phyloP scores from a whole-genome alignment of 2,329 filamentous ascomycete species.

The Colletotrichum chlorophyti region DNA sequence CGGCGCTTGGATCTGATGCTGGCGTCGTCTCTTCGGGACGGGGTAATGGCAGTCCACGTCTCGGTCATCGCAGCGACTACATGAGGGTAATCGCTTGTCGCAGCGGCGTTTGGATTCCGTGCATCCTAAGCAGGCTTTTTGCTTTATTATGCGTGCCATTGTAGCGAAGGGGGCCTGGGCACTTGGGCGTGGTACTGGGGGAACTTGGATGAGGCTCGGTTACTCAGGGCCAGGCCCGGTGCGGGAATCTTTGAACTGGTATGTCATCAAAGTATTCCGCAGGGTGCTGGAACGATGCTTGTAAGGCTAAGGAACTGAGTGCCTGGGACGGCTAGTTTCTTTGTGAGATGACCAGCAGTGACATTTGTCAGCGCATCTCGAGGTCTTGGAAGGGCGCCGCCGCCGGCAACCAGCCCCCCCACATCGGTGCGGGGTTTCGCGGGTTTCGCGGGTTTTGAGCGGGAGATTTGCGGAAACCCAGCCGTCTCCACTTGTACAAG shows the following conservation, averaged over 20 bases:
- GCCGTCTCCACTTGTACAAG: too few relatives aligned
- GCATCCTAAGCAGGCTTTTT: slow-evolving; percentile 43
- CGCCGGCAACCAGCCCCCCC: neutral
- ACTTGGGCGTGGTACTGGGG: too few relatives aligned
- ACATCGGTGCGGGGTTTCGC: neutral
- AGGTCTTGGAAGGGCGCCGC: too few relatives aligned
- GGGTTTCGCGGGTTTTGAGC: slow-evolving; percentile 29
- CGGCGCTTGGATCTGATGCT: neutral
- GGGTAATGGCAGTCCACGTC: slow-evolving; percentile 33
- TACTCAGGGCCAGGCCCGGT: too few relatives aligned
- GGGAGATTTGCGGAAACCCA: slow-evolving; percentile 13
- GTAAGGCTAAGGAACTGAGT: too few relatives aligned
- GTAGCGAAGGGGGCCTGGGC: too few relatives aligned
- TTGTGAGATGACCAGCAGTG: neutral
- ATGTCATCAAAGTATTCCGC: too few relatives aligned
- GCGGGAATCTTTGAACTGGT: too few relatives aligned
- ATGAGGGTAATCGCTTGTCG: slow-evolving; percentile 39
- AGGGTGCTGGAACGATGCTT: too few relatives aligned
- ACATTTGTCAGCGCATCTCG: slow-evolving; percentile 10
- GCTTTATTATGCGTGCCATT: slow-evolving; percentile 16
- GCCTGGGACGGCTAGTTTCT: too few relatives aligned
- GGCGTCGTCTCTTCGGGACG: slow-evolving; percentile 2
- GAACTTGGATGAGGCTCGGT: too few relatives aligned
- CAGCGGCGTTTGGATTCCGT: slow-evolving; percentile 45
- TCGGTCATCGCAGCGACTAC: slow-evolving; percentile 37